These are phyloP conservation scores for Fraxinus sp. DNA, from an alignment of 305 asterid species.

Conservation along the genomic window DNA sequence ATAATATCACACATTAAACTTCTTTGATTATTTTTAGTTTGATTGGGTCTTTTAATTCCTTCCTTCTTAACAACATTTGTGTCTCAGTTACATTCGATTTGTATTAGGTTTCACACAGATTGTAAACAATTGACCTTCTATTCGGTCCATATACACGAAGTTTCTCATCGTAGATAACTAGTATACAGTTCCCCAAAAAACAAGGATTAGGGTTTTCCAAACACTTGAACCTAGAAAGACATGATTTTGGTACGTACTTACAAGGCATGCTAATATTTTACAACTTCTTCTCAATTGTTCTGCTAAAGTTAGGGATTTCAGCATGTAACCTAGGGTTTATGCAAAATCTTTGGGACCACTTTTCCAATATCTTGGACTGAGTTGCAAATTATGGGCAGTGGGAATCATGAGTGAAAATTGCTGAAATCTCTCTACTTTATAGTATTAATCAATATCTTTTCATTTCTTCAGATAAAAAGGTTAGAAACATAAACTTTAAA, in stretches of 20 bases:
- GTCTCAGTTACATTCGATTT: neutral
- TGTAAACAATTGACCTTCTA: neutral
- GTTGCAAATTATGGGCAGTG: neutral
- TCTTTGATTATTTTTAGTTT: neutral
- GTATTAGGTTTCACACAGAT: neutral
- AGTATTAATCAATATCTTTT: neutral
- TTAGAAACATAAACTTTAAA: neutral
- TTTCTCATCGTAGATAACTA: neutral
- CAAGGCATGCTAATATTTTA: conserved; percentile 16
- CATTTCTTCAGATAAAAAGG: neutral
- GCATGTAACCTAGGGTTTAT: conserved; percentile 52
- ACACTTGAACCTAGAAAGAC: neutral
- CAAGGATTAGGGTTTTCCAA: conserved; percentile 32
- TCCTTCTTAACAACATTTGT: neutral
- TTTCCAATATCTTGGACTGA: conserved; percentile 43
- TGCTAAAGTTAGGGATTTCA: conserved; percentile 41
- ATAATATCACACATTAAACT: too few relatives aligned
- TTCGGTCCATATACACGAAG: neutral
- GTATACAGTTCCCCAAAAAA: neutral
- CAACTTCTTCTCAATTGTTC: neutral
- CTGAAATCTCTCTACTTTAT: neutral
- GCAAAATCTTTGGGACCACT: conserved; percentile 53
- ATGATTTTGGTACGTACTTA: conserved; percentile 4
- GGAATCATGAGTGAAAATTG: neutral
- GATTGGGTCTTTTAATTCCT: neutral